These are phyloP conservation scores for Capronia americana DNA, from an alignment of 2,329 filamentous ascomycete genomes.

Conservation along the genomic window DNA sequence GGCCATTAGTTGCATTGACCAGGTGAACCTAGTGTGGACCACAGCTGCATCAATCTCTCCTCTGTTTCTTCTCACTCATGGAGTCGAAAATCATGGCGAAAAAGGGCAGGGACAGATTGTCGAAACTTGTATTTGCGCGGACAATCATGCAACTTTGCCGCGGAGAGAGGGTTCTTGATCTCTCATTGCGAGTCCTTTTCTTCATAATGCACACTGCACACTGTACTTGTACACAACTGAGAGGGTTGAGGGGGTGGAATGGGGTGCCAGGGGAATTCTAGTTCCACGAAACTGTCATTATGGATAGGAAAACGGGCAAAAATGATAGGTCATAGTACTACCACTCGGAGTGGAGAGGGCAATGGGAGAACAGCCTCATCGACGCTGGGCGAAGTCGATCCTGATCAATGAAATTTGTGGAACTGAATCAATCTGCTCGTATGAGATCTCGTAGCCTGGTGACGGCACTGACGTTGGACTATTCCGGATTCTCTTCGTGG, in stretches of 20 bases:
- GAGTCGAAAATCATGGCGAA: slow-evolving; percentile 34
- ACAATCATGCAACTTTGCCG: slow-evolving; percentile 23
- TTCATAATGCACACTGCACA: slow-evolving; percentile 24
- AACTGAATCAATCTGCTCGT: neutral
- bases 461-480: neutral
- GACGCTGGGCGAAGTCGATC: slow-evolving; percentile 3
- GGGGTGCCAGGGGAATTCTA: neutral
- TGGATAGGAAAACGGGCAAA: slow-evolving; percentile 17
- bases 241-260: slow-evolving; percentile 10
- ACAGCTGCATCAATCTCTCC: slow-evolving; percentile 21
- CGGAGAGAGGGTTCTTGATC: slow-evolving; percentile 20
- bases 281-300: slow-evolving; percentile 20
- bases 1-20: slow-evolving; percentile 29
- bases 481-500: neutral
- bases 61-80: slow-evolving; percentile 28
- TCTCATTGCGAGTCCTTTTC: slow-evolving; percentile 18
- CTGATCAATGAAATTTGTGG: slow-evolving; percentile 7
- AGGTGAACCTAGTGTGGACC: slow-evolving; percentile 2
- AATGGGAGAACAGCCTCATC: slow-evolving; percentile 1
- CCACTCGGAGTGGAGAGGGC: neutral
- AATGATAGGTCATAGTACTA: slow-evolving; percentile 23
- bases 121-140: slow-evolving; percentile 22
- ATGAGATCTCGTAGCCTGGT: neutral
- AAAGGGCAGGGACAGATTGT: slow-evolving; percentile 24
- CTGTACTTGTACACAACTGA: slow-evolving; percentile 36